Evolutionary conservation across 139 green algal species (phyloP).

Genomic region (Astrephomene gubernaculifera): DNA sequence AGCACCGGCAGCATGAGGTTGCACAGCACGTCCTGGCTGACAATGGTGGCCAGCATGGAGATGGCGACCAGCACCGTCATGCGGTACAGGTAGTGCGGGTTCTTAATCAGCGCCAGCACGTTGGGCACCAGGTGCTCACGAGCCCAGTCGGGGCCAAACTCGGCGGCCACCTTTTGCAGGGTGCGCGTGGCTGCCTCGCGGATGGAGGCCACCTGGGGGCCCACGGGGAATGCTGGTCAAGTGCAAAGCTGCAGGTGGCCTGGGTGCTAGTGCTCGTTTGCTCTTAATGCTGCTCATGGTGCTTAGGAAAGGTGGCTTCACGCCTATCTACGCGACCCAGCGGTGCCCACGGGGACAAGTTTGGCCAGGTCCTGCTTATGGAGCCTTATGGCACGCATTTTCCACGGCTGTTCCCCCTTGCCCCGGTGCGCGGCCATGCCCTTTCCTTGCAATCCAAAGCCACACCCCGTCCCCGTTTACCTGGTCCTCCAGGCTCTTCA

Average conservation of each 20-base stretch:
- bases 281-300: too few species aligned
- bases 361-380: too few species aligned
- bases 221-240: too few species aligned
- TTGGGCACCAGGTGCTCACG: conserved; percentile 90
- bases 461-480: conserved; percentile 42
- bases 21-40: conserved; percentile 86
- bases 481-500: conserved; percentile 95
- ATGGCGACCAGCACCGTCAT: conserved; percentile 94
- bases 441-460: not conserved
- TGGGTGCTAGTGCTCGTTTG: too few species aligned
- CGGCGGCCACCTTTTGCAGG: conserved; percentile 88
- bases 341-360: too few species aligned
- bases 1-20: conserved; percentile 91
- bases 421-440: too few species aligned
- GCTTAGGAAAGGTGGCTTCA: too few species aligned
- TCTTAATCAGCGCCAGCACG: conserved; percentile 69
- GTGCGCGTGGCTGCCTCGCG: conserved; percentile 92
- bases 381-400: too few species aligned
- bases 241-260: too few species aligned
- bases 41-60: conserved; percentile 80
- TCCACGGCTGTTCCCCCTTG: too few species aligned
- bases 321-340: too few species aligned
- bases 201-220: conserved; percentile 81
- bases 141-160: conserved; percentile 97
- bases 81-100: conserved; percentile 96